Evolutionary conservation across 352 stramenopile genomes (phyloP).

Genomic region (Phytophthora boehmeriae): DNA sequence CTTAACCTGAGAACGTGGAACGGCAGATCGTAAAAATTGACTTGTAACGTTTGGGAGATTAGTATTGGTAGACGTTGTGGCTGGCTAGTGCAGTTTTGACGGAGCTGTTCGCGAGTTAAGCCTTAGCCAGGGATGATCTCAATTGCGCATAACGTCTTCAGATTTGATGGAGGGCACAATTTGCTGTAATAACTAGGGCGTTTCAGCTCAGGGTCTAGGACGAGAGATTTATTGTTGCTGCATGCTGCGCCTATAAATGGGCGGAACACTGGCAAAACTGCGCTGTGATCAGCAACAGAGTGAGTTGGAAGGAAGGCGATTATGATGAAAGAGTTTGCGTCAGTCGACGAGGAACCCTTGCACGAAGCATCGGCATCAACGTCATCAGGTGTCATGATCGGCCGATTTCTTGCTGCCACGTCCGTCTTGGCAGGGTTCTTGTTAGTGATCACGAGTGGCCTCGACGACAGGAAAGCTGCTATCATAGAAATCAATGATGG

Average conservation of each 20-base stretch:
- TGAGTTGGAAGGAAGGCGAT: not conserved
- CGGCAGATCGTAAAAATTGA: no score
- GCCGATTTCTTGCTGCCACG: slow-evolving; percentile 17
- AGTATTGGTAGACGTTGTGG: no score
- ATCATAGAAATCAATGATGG: slow-evolving; percentile 11
- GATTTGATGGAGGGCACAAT: no score
- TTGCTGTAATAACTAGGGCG: not conserved
- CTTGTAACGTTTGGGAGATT: no score
- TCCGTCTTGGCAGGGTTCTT: slow-evolving; percentile 14
- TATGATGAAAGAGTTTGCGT: slow-evolving; percentile 23
- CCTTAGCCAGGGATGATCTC: no score
- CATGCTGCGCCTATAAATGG: no score
- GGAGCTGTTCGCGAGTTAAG: no score
- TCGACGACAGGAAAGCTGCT: slow-evolving; percentile 11
- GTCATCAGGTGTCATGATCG: slow-evolving; percentile 13
- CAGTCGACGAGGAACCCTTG: slow-evolving; percentile 19
- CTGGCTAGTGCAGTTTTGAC: no score
- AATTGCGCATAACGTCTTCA: no score
- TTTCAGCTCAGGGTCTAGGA: not conserved
- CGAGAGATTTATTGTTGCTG: not conserved
- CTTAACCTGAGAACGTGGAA: no score
- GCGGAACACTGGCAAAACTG: not conserved
- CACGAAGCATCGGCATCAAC: slow-evolving; percentile 1
- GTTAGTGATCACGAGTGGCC: slow-evolving; percentile 18
- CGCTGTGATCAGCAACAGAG: not conserved